Base-by-base conservation (phyloP, 2,329 filamentous ascomycete genomes). In the Pseudogymnoascus sp. region DNA sequence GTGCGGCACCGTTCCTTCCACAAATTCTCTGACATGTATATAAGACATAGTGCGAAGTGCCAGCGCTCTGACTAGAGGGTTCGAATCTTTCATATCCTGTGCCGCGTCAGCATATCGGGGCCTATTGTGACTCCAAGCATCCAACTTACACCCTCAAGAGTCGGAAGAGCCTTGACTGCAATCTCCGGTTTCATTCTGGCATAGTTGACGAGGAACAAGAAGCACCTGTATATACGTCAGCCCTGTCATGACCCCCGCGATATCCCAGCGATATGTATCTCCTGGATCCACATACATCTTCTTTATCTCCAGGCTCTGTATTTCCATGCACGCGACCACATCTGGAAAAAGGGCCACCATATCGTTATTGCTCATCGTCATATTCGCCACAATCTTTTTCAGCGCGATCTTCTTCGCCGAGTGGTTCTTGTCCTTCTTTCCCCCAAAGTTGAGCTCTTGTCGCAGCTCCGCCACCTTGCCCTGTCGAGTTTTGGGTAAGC, bases 291-390 rank as follows among this genome's bases (percentile, higher is more conserved):
- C 84, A 67, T 79, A 97, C 94, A 99, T 99, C 81, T 99, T 99
- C 83, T 99, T 99, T 77, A 99, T 97, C 76, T 99, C 94, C 73
- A 99, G 78, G 70, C 89, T 96, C 59, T 87, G 88, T 64, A 99
- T 90, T 68, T 90, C 86, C 94, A 99, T 99, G 79, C 93, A 97
- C 65, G 81, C 86, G 68, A 99, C 90, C 63, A 99, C 89, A 72
- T 99, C 94, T 16, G 93, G 91, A 69, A 99, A 99, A 59, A 99
- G 80, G 38, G 91, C 91, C 61, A 97, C 89, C 94, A 99, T 99
- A 75, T 99, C 94, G 72, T 97, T 99, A 78, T 99, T 99, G 83
- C 93, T 97, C 94, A 99, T 99, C 66, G 94, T 99, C 94, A 99
- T 99, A 74, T 99, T 99, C 73, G 94, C 94, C 69, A 99, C 94